Base-by-base conservation (phyloP, 2,329 filamentous ascomycete species). In the Penicillium sclerotigenum region DNA sequence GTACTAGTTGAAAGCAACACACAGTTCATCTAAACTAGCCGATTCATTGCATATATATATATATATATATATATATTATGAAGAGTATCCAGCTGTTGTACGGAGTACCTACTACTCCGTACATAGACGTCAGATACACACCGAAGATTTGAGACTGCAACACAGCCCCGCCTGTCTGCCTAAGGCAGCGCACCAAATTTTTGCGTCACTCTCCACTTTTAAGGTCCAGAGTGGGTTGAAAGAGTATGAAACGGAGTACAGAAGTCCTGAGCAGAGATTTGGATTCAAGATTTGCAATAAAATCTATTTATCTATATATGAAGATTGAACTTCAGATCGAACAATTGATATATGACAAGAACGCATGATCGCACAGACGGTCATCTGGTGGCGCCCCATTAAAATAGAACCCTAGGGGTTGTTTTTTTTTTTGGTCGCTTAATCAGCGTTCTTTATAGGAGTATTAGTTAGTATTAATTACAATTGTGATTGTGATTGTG, bases 201-300 rank as follows among this genome's bases (percentile, higher is more conserved):
- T 57, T 63, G 60, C 62, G 62, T 63, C 61, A 62, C 62, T 60
- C 59, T 65, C 61, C 62, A 65, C 62, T 60, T 55, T 47, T 36
- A 47, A 63, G 59, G 58, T 62, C 59, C 54, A 57, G 20, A 34
- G 55, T 59, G 59, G 59, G 52, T 58, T 59, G 5, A 24, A 47
- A 43, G 45, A 33, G 42, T 47, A 49, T 52, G 36, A 26, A 49
- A 51, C 50, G 50, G 51, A 53, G 51, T 53, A 53, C 52, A 36
- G 37, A 29, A 20, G 28, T 49, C 43, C 52, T 54, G 31, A 38
- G 18, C 33, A 36, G 49, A 52, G 40, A 45, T 41, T 31, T 31
- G 14, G 9, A 31, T 24, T n/a, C 3, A n/a, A 28, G 36, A 43
- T 26, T 18, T 26, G 48, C 4, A 8, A n/a, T 43, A 31, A 22